Evolutionary conservation across 306 rosid species (phyloP), one percentile per base, ranked within the genome.

Genomic region (Styphnolobium japonicum): DNA sequence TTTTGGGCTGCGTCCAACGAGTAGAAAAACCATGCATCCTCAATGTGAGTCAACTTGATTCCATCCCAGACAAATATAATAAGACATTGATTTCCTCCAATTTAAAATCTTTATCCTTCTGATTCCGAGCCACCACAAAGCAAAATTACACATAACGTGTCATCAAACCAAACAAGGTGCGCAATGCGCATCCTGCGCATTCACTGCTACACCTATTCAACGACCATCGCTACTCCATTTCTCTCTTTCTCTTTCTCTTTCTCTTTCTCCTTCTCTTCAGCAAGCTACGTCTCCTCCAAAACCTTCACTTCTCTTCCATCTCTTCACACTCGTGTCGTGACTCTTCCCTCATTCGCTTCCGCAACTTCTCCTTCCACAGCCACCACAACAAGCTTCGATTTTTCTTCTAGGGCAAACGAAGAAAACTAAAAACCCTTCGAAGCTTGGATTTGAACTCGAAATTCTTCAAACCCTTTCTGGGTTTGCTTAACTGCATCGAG

Each of bases 71-170:
- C n/a, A n/a, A n/a, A n/a, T n/a, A n/a, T n/a, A n/a, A n/a, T 73
- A 52, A 80, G 48, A 2, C 14, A 7, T 29, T 1, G 16, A 6
- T 64, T 57, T 5, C 63, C 63, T 63, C 29, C n/a, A 29, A 19
- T 12, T 12, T 25, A 73, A 31, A 34, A 62, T 63, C 80, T 22
- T 55, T 16, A 4, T 10, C 67, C 65, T 33, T 42, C 76, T 8
- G 5, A 34, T 73, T n/a, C n/a, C n/a, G n/a, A n/a, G n/a, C n/a
- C n/a, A n/a, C 81, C 85, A 64, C 80, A 73, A 21, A n/a, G 33
- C 7, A 23, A 21, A 16, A 68, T n/a, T 29, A 18, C 6, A 3
- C 14, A 45, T 33, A 69, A 81, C 69, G 62, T 66, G 79, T 36
- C 80, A 64, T 22, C 7, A 34, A 51, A 62, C 22, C 4, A 36